These are phyloP conservation scores for Reticulascus tulasneorum DNA, from an alignment of 2,329 filamentous ascomycete species.

Conservation along the genomic window DNA sequence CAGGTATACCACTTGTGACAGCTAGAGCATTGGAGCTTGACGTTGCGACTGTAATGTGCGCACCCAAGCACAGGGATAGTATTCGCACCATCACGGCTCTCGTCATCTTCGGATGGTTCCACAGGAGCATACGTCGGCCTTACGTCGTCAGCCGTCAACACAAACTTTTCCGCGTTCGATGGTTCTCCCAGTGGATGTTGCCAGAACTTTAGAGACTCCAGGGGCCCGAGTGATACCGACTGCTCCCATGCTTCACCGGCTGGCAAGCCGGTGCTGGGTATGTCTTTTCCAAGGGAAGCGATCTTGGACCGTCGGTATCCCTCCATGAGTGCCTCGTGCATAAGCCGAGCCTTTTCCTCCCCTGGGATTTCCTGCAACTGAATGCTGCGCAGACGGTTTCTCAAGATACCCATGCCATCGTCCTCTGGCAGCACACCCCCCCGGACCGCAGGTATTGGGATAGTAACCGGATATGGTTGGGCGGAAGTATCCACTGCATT, in stretches of 20 bases:
- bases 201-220: conserved; percentile 58
- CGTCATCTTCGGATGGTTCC: conserved; percentile 41
- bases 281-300: conserved; percentile 4
- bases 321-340: conserved; percentile 69
- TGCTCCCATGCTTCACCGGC: conserved; percentile 30
- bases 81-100: conserved; percentile 38
- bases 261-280: conserved; percentile 6
- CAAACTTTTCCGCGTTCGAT: conserved; percentile 37
- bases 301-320: conserved; percentile 48
- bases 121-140: conserved; percentile 62
- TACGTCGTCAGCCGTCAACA: conserved; percentile 57
- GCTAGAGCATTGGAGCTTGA: conserved; percentile 89
- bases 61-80: conserved; percentile 60
- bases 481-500: conserved; percentile 10
- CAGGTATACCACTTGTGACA: conserved; percentile 94
- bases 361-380: conserved; percentile 56
- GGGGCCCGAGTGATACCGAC: conserved; percentile 37
- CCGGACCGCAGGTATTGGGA: conserved; percentile 2
- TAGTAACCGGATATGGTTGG: conserved; percentile 1
- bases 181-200: conserved; percentile 41
- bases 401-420: conserved; percentile 69
- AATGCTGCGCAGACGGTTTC: conserved; percentile 65
- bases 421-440: conserved; percentile 60
- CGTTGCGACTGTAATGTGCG: conserved; percentile 89
- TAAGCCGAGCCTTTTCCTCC: conserved; percentile 64